These are phyloP conservation scores for Fusarium mexicanum DNA, from an alignment of 2,329 filamentous ascomycete species.

Conservation along the genomic window DNA sequence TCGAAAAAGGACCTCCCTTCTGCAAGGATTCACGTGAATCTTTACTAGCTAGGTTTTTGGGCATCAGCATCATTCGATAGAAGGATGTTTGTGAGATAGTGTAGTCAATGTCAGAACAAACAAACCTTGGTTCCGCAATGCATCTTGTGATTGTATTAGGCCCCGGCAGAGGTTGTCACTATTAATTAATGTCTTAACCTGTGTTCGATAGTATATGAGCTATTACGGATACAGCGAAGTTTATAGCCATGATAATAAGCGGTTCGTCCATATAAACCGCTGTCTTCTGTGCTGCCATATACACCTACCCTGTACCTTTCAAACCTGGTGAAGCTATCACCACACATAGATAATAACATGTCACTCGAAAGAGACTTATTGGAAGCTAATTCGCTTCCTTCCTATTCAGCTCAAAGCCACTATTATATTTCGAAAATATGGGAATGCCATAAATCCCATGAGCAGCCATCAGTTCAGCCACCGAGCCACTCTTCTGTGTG, in stretches of 20 bases:
- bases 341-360: not conserved
- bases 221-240: not conserved
- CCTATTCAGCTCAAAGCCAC: too few relatives aligned
- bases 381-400: not conserved
- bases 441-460: not conserved
- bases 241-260: not conserved
- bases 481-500: not conserved
- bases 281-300: not conserved
- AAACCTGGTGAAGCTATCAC: not conserved
- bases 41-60: not conserved
- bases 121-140: not conserved
- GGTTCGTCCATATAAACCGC: not conserved
- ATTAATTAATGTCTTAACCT: not conserved
- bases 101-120: slow-evolving; percentile 20
- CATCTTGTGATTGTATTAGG: not conserved
- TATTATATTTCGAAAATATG: too few relatives aligned
- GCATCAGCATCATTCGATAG: not conserved
- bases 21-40: not conserved
- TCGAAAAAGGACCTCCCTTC: not conserved
- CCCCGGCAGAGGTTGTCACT: too few relatives aligned
- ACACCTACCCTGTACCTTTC: not conserved
- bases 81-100: slow-evolving; percentile 17
- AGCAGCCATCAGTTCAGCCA: not conserved
- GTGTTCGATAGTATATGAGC: not conserved
- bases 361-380: not conserved